phyloP scores from a whole-genome alignment of 768 basidiomycete species.

The Steccherinum ochraceum region DNA sequence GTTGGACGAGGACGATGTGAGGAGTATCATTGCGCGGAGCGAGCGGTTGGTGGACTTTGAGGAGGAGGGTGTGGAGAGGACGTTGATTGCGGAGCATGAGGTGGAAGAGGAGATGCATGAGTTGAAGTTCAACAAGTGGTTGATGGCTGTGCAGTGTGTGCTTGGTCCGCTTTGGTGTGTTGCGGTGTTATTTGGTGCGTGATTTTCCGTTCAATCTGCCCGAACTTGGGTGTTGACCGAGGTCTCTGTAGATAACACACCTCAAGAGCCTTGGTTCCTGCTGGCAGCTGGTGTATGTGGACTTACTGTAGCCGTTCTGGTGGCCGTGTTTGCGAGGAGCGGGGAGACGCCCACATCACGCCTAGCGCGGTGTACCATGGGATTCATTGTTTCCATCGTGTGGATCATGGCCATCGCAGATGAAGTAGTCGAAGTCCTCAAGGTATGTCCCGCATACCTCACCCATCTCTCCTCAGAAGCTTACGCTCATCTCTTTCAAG shows the following conservation, averaged over 20 bases:
- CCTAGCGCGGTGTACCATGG: conserved; percentile 79
- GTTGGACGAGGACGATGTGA: conserved; percentile 22
- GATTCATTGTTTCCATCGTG: conserved; percentile 84
- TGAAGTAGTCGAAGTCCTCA: conserved; percentile 87
- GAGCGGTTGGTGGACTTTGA: conserved; percentile 59
- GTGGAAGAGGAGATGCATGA: conserved; percentile 58
- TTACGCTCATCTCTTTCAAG: conserved; percentile 32
- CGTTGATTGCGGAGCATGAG: conserved; percentile 69
- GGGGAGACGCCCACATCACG: conserved; percentile 52
- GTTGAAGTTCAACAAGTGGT: conserved; percentile 68
- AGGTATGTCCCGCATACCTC: conserved; percentile 45
- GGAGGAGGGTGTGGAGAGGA: conserved; percentile 65
- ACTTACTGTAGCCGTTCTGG: conserved; percentile 42
- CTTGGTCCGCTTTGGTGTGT: conserved; percentile 77
- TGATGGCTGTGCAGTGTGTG: conserved; percentile 79
- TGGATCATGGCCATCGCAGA: conserved; percentile 99
- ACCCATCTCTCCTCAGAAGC: not conserved
- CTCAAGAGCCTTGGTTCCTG: conserved; percentile 43
- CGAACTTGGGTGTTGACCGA: not conserved
- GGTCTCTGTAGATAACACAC: conserved; percentile 34
- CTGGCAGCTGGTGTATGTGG: conserved; percentile 53
- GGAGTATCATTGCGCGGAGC: too few relatives aligned
- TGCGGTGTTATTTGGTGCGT: conserved; percentile 71
- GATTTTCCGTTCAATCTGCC: not conserved
- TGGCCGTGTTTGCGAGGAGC: conserved; percentile 52